Base-by-base conservation (phyloP, 148 eudicot genomes). In the Suaeda aralocaspica region DNA sequence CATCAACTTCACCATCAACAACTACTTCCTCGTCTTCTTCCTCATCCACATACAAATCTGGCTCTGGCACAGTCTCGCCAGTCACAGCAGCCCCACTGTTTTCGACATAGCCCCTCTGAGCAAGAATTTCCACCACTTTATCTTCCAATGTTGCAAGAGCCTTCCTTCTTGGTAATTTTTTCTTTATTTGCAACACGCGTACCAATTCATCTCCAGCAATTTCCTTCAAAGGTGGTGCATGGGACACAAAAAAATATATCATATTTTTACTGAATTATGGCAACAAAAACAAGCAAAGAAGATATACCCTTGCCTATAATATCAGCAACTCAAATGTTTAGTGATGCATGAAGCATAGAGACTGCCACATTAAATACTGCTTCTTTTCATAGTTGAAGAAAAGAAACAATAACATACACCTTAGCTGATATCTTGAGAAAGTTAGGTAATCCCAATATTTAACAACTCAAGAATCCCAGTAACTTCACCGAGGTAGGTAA, bases 21-120 rank as follows among this genome's bases (percentile, higher is more conserved):
- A 95, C 92, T 70, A 89, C 88, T 84, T 95, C 99, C 71, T 95
- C 99, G 49, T 94, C 98, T 78, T 94, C 99, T 0, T 94, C 99
- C 52, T 89, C 96, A 75, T 89, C 97, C 72, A 80, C 93, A 63
- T 80, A 69, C 73, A 86, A 69, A 68, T 89, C 96, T 46, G 87
- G 87, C 64, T 89, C 96, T 46, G 87, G 88, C 64, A 75, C 46
- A 26, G 73, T 65, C 71, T 95, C 97, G 31, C 64, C 67, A 65
- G 72, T 76, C 64, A 59, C 85, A 80, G 74, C 25, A 80, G 88
- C 78, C 73, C 81, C 89, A 57, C 66, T 79, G 78, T 82, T 85
- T 72, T 90, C 85, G 51, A 91, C 84, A 82, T 89, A 95, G 71
- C 99, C 99, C 78, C 84, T 86, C 72, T 95, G 96, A 8, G 96